Conservation (phyloP, 1,284 basidiomycete species). For the Rhodotorula glutinis region DNA sequence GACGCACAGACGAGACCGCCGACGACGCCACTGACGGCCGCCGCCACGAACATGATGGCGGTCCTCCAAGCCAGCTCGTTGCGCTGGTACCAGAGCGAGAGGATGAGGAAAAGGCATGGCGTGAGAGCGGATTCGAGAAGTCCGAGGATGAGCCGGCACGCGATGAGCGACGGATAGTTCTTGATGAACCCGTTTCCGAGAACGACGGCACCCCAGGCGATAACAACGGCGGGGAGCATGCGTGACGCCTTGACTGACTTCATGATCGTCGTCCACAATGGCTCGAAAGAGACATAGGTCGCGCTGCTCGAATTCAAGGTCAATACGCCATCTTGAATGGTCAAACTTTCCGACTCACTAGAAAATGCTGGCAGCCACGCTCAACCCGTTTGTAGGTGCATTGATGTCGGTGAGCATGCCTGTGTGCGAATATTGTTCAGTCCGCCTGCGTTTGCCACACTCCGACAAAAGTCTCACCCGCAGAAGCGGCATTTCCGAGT, state of each 20-base stretch:
- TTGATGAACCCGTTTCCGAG: constrained; percentile 23
- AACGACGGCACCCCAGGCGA: constrained; percentile 17
- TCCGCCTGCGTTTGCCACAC: too few relatives aligned
- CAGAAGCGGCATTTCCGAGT: constrained; percentile 16
- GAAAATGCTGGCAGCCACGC: constrained; percentile 4
- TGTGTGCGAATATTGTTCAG: too few relatives aligned
- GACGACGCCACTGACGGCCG: not conserved
- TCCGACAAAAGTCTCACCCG: constrained; percentile 1
- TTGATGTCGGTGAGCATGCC: constrained; percentile 16
- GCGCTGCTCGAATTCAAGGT: too few relatives aligned
- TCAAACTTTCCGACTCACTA: too few relatives aligned
- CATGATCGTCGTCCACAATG: constrained; percentile 12
- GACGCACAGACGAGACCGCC: not conserved
- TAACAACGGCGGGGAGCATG: constrained; percentile 8
- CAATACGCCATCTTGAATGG: too few relatives aligned
- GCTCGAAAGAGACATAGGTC: constrained; percentile 24
- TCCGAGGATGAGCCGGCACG: constrained; percentile 19
- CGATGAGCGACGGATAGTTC: constrained; percentile 18
- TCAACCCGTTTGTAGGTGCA: constrained; percentile 7
- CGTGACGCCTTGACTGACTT: not conserved
- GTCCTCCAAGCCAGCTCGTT: constrained; percentile 43
- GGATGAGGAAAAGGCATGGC: constrained; percentile 12
- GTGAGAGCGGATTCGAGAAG: constrained; percentile 12
- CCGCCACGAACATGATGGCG: constrained; percentile 43
- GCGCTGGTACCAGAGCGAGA: constrained; percentile 13